A percentile compares a stretch with the other conserved stretches of the same genome.
Conservation (phyloP, 2,329 filamentous ascomycete genomes). For the Dactylellina leptospora region DNA sequence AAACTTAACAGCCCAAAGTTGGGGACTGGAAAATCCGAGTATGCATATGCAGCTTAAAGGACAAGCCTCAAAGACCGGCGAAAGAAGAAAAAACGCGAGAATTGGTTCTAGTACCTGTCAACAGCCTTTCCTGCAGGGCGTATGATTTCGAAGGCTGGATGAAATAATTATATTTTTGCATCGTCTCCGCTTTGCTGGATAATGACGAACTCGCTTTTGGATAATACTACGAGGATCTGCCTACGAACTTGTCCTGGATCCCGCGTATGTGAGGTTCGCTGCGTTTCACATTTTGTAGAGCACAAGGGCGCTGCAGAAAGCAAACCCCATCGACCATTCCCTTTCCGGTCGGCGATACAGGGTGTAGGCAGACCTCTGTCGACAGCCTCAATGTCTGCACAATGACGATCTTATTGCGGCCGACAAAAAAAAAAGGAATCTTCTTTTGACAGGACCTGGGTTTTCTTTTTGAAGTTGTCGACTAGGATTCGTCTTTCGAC, state of each 20-base stretch:
- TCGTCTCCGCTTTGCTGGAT: constrained; percentile 47
- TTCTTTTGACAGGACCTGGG: constrained; percentile 43
- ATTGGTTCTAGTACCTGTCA: constrained; percentile 49
- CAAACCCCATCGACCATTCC: constrained; percentile 36
- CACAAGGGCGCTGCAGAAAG: constrained; percentile 17
- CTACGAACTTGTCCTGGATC: constrained; percentile 25
- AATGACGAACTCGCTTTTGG: constrained; percentile 45
- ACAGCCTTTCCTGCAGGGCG: constrained; percentile 5
- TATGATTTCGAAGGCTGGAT: neutral
- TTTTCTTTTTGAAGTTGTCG: constrained; percentile 2
- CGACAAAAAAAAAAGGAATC: constrained; percentile 14
- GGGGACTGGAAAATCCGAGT: constrained; percentile 36
- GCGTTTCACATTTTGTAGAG: constrained; percentile 24
- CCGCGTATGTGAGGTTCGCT: constrained; percentile 33
- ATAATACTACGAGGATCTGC: constrained; percentile 51
- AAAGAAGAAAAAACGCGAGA: constrained; percentile 21
- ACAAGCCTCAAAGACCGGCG: constrained; percentile 19
- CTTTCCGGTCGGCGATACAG: constrained; percentile 47
- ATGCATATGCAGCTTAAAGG: constrained; percentile 49
- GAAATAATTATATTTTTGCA: constrained; percentile 40
- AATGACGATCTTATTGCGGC: constrained; percentile 41
- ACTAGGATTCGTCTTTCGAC: neutral
- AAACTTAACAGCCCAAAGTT: constrained; percentile 33
- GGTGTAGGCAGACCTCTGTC: constrained; percentile 9
- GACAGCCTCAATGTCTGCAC: constrained; percentile 31